These are phyloP conservation scores for Quercus mongolica DNA, from an alignment of 306 rosid genomes.

Conservation along the genomic window DNA sequence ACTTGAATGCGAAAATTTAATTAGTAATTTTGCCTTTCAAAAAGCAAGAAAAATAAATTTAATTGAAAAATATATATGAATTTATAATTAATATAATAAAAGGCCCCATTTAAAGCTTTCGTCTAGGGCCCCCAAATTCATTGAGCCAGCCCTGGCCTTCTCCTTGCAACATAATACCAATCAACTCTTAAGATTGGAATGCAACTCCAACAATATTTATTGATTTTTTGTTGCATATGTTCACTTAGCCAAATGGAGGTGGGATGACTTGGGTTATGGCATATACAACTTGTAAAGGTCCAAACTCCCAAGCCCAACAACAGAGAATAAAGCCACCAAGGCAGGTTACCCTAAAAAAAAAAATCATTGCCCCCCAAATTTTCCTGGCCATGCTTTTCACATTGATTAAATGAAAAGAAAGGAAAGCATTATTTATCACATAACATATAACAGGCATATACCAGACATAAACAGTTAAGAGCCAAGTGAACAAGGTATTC, in stretches of 20 bases:
- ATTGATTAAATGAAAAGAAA: not conserved
- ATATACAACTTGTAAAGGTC: not conserved
- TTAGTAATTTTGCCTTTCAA: no score
- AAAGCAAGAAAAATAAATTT: no score
- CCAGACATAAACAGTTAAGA: not conserved
- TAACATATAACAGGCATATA: not conserved
- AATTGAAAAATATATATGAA: no score
- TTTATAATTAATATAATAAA: no score
- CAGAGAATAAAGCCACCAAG: not conserved
- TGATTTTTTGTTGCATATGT: not conserved
- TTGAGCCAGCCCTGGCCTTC: not conserved
- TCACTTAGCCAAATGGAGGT: not conserved
- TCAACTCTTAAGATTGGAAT: not conserved
- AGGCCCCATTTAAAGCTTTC: no score
- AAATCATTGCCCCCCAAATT: no score
- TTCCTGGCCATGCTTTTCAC: not conserved
- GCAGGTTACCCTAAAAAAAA: not conserved
- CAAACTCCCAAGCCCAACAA: not conserved
- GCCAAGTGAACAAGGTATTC: not conserved
- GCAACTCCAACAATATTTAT: not conserved
- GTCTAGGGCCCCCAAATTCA: no score
- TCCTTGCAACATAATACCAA: not conserved
- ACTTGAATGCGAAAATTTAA: no score
- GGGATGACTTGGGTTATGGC: not conserved
- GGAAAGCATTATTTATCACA: not conserved